These are phyloP conservation scores for Raffaelea ambrosiae DNA, from an alignment of 2,329 filamentous ascomycete genomes.

Conservation along the genomic window DNA sequence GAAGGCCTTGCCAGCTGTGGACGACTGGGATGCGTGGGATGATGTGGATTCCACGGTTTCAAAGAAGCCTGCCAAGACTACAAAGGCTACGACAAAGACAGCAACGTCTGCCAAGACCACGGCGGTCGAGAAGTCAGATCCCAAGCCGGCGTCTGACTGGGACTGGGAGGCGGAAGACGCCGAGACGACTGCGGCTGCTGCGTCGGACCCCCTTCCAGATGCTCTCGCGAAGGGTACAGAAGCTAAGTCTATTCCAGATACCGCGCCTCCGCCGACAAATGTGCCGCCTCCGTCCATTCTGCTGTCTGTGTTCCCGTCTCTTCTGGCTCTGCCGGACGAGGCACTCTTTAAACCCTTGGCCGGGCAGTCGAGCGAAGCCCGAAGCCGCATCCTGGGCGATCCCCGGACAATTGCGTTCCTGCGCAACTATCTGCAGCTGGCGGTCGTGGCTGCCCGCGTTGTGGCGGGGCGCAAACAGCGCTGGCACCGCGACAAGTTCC, in stretches of 20 bases:
- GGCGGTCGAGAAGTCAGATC: slow-evolving; percentile 10
- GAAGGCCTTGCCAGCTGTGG: slow-evolving; percentile 10
- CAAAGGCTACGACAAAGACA: neutral
- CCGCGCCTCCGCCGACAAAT: slow-evolving; percentile 63
- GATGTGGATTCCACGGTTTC: slow-evolving; percentile 3
- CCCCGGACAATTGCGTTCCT: slow-evolving; percentile 55
- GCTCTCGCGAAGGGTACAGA: slow-evolving; percentile 6
- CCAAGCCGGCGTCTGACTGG: slow-evolving; percentile 27
- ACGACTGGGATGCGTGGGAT: slow-evolving; percentile 39
- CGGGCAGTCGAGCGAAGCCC: slow-evolving; percentile 46
- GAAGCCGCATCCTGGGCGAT: slow-evolving; percentile 56
- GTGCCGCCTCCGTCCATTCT: slow-evolving; percentile 82
- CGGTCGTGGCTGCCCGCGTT: slow-evolving; percentile 64
- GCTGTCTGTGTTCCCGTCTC: slow-evolving; percentile 63
- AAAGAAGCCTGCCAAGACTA: neutral
- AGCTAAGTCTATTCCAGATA: slow-evolving; percentile 18
- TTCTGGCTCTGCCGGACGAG: slow-evolving; percentile 58
- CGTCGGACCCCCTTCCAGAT: neutral
- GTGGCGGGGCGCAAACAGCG: slow-evolving; percentile 77
- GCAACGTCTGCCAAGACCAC: neutral
- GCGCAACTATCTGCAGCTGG: slow-evolving; percentile 53
- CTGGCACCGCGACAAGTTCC: slow-evolving; percentile 82
- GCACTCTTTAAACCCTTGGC: slow-evolving; percentile 58
- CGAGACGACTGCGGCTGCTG: neutral
- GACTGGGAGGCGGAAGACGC: slow-evolving; percentile 39